phyloP scores from a whole-genome alignment of 257 asterid species.

The Ajuga chamaepitys region DNA sequence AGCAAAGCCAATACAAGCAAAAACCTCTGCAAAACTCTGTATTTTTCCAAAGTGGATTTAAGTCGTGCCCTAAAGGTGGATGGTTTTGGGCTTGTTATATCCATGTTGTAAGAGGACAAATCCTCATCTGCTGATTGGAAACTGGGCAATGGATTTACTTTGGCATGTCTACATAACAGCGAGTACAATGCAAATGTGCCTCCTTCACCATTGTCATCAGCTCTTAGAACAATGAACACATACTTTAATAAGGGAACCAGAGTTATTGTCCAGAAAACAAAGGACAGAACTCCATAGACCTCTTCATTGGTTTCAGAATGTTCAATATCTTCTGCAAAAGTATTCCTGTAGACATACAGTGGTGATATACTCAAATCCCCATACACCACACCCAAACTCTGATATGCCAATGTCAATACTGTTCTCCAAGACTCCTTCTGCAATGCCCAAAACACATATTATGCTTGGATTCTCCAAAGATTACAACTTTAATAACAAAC shows the following conservation, averaged over 20 bases:
- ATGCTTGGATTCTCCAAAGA: neutral
- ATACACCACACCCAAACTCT: slow-evolving; percentile 88
- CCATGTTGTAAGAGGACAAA: slow-evolving; percentile 59
- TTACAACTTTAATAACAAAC: slow-evolving; percentile 1
- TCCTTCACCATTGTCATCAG: slow-evolving; percentile 97
- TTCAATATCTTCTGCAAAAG: slow-evolving; percentile 78
- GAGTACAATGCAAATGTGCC: slow-evolving; percentile 93
- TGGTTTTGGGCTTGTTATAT: slow-evolving; percentile 45
- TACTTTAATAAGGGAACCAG: slow-evolving; percentile 72
- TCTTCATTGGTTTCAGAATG: slow-evolving; percentile 81
- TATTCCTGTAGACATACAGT: slow-evolving; percentile 73
- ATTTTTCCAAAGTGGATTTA: slow-evolving; percentile 56
- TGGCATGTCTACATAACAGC: slow-evolving; percentile 74
- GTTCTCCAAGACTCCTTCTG: slow-evolving; percentile 88
- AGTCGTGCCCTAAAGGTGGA: slow-evolving; percentile 56
- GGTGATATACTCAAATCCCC: slow-evolving; percentile 95
- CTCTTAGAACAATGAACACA: slow-evolving; percentile 78
- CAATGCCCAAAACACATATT: slow-evolving; percentile 18
- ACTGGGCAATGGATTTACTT: slow-evolving; percentile 73
- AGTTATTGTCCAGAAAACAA: slow-evolving; percentile 82
- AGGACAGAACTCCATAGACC: slow-evolving; percentile 75
- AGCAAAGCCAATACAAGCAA: slow-evolving; percentile 69
- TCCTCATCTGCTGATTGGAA: slow-evolving; percentile 76
- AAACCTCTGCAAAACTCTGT: slow-evolving; percentile 67
- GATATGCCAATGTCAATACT: slow-evolving; percentile 73